Percentiles rank a stretch among this genome's conserved stretches.
These are phyloP conservation scores for Mariannaea elegans DNA, from an alignment of 2,329 filamentous ascomycete genomes.

Conservation along the genomic window DNA sequence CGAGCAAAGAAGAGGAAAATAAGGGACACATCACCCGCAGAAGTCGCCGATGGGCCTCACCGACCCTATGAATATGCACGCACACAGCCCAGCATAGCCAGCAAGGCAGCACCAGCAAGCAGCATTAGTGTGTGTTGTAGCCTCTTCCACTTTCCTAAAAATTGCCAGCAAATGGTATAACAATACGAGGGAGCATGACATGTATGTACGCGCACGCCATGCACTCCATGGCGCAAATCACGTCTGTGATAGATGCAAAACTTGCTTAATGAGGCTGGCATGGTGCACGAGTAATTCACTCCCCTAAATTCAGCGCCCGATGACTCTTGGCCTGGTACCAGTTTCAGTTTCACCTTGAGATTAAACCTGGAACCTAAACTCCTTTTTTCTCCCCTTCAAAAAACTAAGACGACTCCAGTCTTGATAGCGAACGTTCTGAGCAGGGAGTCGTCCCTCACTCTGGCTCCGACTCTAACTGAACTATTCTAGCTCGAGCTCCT, in stretches of 20 bases:
- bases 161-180: no score
- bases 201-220: not conserved
- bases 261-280: not conserved
- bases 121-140: not conserved
- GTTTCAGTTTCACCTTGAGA: constrained; percentile 14
- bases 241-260: not conserved
- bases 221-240: not conserved
- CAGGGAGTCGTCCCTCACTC: no score
- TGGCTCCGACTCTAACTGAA: not conserved
- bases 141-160: not conserved
- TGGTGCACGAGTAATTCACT: constrained; percentile 15
- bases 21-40: not conserved
- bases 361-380: constrained; percentile 17
- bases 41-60: constrained; percentile 7
- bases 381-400: no score
- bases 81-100: constrained; percentile 10
- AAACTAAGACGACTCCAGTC: constrained; percentile 5
- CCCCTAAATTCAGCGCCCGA: constrained; percentile 9
- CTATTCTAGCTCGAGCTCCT: not conserved
- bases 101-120: not conserved
- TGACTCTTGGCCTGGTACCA: not conserved
- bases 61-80: constrained; percentile 14
- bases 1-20: not conserved
- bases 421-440: no score
- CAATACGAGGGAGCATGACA: not conserved